Evolutionary conservation across 208 protist genomes (phyloP).

Genomic region (Crithidia sp.): DNA sequence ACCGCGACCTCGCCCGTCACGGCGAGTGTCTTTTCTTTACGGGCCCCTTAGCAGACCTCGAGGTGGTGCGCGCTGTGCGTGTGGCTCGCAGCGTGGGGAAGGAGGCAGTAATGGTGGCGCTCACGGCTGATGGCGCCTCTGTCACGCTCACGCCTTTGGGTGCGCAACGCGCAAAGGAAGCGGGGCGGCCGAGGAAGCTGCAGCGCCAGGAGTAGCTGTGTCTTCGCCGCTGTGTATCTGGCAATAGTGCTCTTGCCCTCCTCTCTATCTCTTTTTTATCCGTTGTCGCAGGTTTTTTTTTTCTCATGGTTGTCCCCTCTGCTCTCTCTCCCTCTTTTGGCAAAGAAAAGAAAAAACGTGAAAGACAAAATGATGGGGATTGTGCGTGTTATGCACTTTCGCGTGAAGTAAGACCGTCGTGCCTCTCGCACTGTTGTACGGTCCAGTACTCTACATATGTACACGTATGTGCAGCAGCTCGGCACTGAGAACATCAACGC

Average conservation of each 20-base stretch:
- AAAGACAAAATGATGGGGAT: too few relatives aligned
- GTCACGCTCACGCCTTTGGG: constrained; percentile 1
- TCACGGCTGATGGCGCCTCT: not conserved
- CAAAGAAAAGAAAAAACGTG: too few relatives aligned
- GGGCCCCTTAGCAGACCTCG: constrained; percentile 50
- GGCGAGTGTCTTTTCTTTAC: constrained; percentile 61
- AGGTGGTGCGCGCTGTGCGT: constrained; percentile 40
- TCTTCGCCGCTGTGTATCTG: not conserved
- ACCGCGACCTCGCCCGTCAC: constrained; percentile 41
- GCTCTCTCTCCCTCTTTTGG: not conserved
- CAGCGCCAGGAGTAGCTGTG: not conserved
- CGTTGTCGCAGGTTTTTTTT: too few relatives aligned
- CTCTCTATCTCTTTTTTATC: too few relatives aligned
- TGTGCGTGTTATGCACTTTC: too few relatives aligned
- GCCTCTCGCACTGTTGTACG: too few relatives aligned
- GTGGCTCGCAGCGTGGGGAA: constrained; percentile 71
- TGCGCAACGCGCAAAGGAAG: not conserved
- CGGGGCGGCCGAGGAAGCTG: not conserved
- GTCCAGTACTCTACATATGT: too few relatives aligned
- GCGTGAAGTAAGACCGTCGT: too few relatives aligned
- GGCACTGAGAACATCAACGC: too few relatives aligned
- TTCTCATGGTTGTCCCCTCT: not conserved
- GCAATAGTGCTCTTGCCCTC: too few relatives aligned
- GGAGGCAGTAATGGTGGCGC: constrained; percentile 32
- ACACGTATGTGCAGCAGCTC: too few relatives aligned